Evolutionary conservation across 345 rosid genomes (phyloP).

Genomic region (Arabidopsis arenosa): DNA sequence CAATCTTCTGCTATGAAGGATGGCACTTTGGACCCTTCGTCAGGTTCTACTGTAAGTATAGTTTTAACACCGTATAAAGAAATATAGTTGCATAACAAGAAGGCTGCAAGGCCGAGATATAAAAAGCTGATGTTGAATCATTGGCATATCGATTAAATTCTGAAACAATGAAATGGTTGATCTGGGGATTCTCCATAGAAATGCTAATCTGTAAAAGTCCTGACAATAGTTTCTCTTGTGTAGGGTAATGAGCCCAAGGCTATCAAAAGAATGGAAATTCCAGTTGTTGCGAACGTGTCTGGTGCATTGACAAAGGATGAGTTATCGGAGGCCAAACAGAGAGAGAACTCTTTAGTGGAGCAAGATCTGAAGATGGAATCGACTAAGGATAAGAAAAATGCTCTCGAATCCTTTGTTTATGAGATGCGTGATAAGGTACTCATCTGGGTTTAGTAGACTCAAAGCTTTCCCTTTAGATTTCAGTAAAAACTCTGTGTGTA

Average conservation of each 20-base stretch:
- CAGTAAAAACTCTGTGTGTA: neutral
- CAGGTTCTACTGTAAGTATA: slow-evolving; percentile 50
- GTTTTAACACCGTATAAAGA: slow-evolving; percentile 18
- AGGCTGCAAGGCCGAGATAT: neutral
- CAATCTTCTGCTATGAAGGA: slow-evolving; percentile 45
- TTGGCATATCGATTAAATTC: slow-evolving; percentile 10
- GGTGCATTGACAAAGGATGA: slow-evolving; percentile 66
- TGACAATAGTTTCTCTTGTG: slow-evolving; percentile 38
- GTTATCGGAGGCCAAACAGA: slow-evolving; percentile 59
- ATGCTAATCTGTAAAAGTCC: slow-evolving; percentile 13
- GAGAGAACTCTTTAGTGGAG: slow-evolving; percentile 60
- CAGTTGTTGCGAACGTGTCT: slow-evolving; percentile 53
- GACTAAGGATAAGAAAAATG: slow-evolving; percentile 74
- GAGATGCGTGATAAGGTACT: slow-evolving; percentile 86
- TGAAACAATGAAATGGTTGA: slow-evolving; percentile 6
- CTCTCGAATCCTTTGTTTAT: slow-evolving; percentile 80
- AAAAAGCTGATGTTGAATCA: slow-evolving; percentile 20
- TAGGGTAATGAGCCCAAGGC: slow-evolving; percentile 54
- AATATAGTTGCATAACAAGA: slow-evolving; percentile 6
- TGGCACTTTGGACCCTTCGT: slow-evolving; percentile 37
- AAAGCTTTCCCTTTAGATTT: neutral
- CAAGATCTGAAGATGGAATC: slow-evolving; percentile 77
- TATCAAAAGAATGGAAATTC: slow-evolving; percentile 58
- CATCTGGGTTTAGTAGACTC: slow-evolving; percentile 1
- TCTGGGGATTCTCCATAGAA: slow-evolving; percentile 18